Conservation (phyloP, 2,329 filamentous ascomycete species). For the Aspergillus pseudotamarii region DNA sequence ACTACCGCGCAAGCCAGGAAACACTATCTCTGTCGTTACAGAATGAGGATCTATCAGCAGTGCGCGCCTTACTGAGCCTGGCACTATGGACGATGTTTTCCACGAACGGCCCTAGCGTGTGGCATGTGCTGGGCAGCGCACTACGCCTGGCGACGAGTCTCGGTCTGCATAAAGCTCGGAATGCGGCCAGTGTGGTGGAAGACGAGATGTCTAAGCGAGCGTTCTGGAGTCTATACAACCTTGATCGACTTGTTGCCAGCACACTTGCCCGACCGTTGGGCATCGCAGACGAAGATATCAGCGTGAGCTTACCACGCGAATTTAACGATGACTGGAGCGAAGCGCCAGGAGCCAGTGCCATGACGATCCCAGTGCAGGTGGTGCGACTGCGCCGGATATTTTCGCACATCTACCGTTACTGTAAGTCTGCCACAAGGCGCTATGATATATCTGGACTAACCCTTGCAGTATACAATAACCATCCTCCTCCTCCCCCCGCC, state of each 20-base stretch:
- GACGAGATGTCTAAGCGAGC: constrained; percentile 46
- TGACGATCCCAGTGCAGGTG: constrained; percentile 44
- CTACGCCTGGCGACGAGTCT: constrained; percentile 42
- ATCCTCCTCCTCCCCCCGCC: constrained; percentile 30
- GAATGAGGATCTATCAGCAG: constrained; percentile 41
- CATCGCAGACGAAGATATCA: constrained; percentile 47
- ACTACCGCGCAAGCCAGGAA: constrained; percentile 40
- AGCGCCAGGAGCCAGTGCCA: constrained; percentile 37
- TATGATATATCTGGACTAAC: constrained; percentile 8
- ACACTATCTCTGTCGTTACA: constrained; percentile 38
- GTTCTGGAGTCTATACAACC: constrained; percentile 49
- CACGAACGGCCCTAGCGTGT: constrained; percentile 41
- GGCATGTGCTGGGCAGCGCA: constrained; percentile 43
- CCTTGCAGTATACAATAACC: constrained; percentile 38
- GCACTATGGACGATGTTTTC: constrained; percentile 44
- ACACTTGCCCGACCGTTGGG: constrained; percentile 45
- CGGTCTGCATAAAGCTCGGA: constrained; percentile 38
- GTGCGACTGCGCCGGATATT: constrained; percentile 41
- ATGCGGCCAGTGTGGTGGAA: constrained; percentile 32
- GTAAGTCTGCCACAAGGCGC: constrained; percentile 25
- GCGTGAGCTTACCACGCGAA: constrained; percentile 40
- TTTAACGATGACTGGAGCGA: constrained; percentile 44
- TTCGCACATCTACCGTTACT: constrained; percentile 42
- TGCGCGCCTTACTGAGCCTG: constrained; percentile 40
- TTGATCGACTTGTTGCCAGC: constrained; percentile 44